Evolutionary conservation across 2,329 filamentous ascomycete genomes (phyloP).

Genomic region (Venturia aucupariae): DNA sequence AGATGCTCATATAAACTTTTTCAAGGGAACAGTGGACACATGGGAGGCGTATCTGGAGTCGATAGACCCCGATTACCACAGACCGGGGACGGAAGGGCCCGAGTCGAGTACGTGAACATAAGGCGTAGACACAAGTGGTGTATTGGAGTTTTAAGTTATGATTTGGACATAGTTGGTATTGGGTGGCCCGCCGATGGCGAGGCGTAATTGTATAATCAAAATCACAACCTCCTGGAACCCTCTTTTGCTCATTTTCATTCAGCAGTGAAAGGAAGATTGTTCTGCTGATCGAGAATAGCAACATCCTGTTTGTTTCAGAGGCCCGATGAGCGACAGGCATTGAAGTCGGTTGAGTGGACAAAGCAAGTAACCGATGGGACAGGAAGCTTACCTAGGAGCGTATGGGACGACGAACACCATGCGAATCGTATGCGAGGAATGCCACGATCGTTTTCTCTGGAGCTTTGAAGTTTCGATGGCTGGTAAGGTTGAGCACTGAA

Average conservation of each 20-base stretch:
- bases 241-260: background rate
- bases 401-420: no score
- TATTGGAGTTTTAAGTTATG: background rate
- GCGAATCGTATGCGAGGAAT: no score
- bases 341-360: no score
- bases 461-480: no score
- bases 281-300: no score
- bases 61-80: constrained; percentile 50
- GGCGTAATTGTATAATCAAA: constrained; percentile 4
- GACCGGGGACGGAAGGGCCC: background rate
- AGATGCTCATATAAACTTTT: constrained; percentile 80
- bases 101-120: background rate
- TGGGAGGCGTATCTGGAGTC: constrained; percentile 89
- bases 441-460: no score
- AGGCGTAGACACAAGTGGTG: background rate
- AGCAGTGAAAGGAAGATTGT: background rate
- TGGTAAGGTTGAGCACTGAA: no score
- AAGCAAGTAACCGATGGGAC: no score
- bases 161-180: background rate
- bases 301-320: no score
- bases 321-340: background rate
- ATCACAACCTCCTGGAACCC: background rate
- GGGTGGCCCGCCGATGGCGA: background rate
- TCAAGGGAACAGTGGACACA: constrained; percentile 64
- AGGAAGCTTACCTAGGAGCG: no score